A percentile compares a stretch with the other conserved stretches of the same genome.
Conservation (phyloP, 1,139 yeast species). For the Arxiozyma slooffiae region DNA sequence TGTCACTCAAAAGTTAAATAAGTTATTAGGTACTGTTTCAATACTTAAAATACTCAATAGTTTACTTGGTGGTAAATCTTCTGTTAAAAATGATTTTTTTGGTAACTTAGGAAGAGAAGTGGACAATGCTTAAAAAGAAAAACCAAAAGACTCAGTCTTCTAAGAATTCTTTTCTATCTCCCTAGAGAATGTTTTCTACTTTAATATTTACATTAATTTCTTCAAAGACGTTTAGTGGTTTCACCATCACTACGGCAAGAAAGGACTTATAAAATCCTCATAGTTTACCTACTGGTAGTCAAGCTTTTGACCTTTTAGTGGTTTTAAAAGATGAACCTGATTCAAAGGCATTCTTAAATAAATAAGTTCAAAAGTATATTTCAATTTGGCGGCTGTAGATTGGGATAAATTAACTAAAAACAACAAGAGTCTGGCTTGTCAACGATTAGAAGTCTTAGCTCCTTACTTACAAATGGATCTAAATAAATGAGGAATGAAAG, state of each 20-base stretch:
- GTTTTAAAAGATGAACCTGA: slow-evolving; percentile 90
- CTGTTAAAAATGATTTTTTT: slow-evolving; percentile 93
- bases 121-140: slow-evolving; percentile 95
- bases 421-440: slow-evolving; percentile 80
- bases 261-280: slow-evolving; percentile 81
- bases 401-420: slow-evolving; percentile 86
- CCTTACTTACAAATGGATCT: slow-evolving; percentile 88
- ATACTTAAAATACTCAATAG: slow-evolving; percentile 91
- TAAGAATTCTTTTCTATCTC: slow-evolving; percentile 83
- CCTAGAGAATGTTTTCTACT: slow-evolving; percentile 85
- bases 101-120: slow-evolving; percentile 98
- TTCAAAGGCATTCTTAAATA: slow-evolving; percentile 76
- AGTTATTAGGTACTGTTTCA: slow-evolving; percentile 75
- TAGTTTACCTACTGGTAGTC: slow-evolving; percentile 91
- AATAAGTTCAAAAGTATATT: slow-evolving; percentile 72
- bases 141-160: slow-evolving; percentile 96
- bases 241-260: slow-evolving; percentile 82
- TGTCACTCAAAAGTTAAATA: slow-evolving; percentile 93
- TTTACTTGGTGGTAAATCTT: slow-evolving; percentile 95
- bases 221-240: slow-evolving; percentile 99
- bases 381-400: slow-evolving; percentile 60
- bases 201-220: slow-evolving; percentile 85
- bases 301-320: slow-evolving; percentile 73
- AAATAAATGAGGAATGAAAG: slow-evolving; percentile 81
- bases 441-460: slow-evolving; percentile 90